Evolutionary conservation across 768 basidiomycete genomes (phyloP), one percentile per base, ranked within the genome.

Genomic region (Macrolepiota fuliginosa): DNA sequence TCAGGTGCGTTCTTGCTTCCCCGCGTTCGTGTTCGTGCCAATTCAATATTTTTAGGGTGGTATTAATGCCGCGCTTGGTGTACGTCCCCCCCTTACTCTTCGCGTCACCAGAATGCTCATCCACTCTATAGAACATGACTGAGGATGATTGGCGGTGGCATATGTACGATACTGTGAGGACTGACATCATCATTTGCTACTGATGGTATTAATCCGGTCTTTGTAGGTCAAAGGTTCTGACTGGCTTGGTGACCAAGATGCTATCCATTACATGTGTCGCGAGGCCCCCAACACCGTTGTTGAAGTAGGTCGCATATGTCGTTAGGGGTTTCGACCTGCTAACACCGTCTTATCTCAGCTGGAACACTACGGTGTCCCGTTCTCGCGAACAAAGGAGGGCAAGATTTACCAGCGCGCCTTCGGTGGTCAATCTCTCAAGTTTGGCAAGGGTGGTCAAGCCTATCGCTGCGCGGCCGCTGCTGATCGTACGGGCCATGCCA

Each of bases 91-190:
- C 1, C 37, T 54, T 22, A 9, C 27, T 19, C 22, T 19, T 65
- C 54, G 25, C 64, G 45, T 60, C 36, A 42, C 36, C 45, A 24
- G 7, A 46, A 50, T 58, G 32, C 22, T 27, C 51, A 27, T 62
- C 1, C 64, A 64, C 36, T 47, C 24, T 57, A 37, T 71, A 94
- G 88, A 97, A 98, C 79, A 96, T 98, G 95, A 97, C 95, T 3
- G 97, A 99, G 78, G 97, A 98, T 71, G 95, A 98, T 73, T 98
- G 96, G 95, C 81, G 95, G 76, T 97, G 95, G 96, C 96, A 97
- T 72, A 97, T 96, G 94, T 96, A 94, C 70, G 93, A 94, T 72
- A 94, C 92, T 55, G 93, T 93, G 73, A 69, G 90, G 75, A 12
- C 47, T 61, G 5, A 52, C 36, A 51, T 58, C 49, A 46, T 42